Evolutionary conservation across 352 stramenopile genomes (phyloP).

Genomic region (Globisporangium parvum): DNA sequence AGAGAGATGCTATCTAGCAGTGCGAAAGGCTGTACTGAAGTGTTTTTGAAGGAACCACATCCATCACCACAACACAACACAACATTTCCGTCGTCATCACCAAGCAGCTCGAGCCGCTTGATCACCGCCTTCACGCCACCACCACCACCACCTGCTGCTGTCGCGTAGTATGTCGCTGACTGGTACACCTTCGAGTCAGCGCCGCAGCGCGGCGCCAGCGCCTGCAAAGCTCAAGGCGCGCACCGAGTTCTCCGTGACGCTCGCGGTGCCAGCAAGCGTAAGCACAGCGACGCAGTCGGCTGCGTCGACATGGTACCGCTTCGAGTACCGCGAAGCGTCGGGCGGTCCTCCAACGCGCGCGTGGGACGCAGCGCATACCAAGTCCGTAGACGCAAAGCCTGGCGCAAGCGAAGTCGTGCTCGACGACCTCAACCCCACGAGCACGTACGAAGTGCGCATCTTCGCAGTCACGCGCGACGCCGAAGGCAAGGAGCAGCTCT

Average conservation of each 20-base stretch:
- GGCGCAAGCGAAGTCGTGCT: slow-evolving; percentile 51
- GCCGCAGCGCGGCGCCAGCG: slow-evolving; percentile 18
- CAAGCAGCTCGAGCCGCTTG: too few species aligned
- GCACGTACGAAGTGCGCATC: slow-evolving; percentile 83
- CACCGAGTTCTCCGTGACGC: slow-evolving; percentile 79
- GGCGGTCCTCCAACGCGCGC: slow-evolving; percentile 29
- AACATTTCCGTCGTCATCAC: too few species aligned
- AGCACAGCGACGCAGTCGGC: slow-evolving; percentile 5
- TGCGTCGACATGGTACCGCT: slow-evolving; percentile 41
- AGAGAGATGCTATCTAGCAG: neutral
- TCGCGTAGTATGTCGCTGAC: neutral
- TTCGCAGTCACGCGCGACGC: slow-evolving; percentile 41
- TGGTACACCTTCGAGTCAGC: neutral
- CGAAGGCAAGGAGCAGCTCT: slow-evolving; percentile 38
- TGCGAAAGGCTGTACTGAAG: neutral
- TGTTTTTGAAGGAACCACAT: too few species aligned
- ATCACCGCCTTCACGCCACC: neutral
- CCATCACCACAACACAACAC: neutral
- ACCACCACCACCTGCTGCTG: too few species aligned
- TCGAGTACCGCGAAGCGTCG: slow-evolving; percentile 66
- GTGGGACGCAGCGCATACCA: neutral
- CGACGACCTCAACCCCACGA: slow-evolving; percentile 84
- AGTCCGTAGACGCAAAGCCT: slow-evolving; percentile 32
- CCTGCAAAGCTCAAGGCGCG: slow-evolving; percentile 69
- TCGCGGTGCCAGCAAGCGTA: slow-evolving; percentile 33